These are phyloP conservation scores for Colletotrichum shisoi DNA, from an alignment of 2,329 filamentous ascomycete species.

Conservation along the genomic window DNA sequence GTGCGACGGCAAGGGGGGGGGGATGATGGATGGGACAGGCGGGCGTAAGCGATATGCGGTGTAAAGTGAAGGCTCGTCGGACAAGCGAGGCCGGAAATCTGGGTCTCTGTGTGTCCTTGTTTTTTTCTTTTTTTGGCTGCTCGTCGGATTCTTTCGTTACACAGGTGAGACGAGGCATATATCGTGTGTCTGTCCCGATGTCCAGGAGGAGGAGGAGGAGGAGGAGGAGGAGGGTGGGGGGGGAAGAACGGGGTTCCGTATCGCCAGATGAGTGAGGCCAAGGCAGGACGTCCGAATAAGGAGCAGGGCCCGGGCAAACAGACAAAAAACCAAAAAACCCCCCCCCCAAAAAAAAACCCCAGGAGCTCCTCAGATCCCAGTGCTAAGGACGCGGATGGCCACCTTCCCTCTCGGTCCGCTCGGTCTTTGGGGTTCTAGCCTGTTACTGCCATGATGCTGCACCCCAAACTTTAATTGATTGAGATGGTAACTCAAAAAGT, in stretches of 20 bases:
- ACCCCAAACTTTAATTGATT: constrained; percentile 4
- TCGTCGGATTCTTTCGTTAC: not conserved
- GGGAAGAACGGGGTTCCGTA: not conserved
- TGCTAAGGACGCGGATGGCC: not conserved
- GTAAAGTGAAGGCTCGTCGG: not conserved
- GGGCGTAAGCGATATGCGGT: not conserved
- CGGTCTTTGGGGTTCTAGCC: not conserved
- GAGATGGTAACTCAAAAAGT: not conserved
- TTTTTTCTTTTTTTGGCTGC: not conserved
- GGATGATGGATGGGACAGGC: not conserved
- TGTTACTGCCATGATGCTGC: constrained; percentile 4
- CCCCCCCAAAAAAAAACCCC: no score
- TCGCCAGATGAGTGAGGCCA: not conserved
- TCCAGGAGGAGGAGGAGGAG: no score
- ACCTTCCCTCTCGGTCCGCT: constrained; percentile 5
- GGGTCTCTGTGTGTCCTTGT: no score
- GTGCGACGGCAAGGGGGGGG: not conserved
- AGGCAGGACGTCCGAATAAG: constrained; percentile 1
- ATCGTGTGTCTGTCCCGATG: not conserved
- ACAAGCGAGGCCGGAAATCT: not conserved
- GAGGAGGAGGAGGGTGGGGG: no score
- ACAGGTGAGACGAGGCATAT: not conserved
- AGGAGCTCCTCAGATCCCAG: not conserved
- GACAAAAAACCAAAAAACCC: no score
- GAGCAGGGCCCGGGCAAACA: not conserved